Evolutionary conservation across 352 stramenopile species (phyloP), one percentile per base, ranked within the genome.

Genomic region (Pythium apleroticum): DNA sequence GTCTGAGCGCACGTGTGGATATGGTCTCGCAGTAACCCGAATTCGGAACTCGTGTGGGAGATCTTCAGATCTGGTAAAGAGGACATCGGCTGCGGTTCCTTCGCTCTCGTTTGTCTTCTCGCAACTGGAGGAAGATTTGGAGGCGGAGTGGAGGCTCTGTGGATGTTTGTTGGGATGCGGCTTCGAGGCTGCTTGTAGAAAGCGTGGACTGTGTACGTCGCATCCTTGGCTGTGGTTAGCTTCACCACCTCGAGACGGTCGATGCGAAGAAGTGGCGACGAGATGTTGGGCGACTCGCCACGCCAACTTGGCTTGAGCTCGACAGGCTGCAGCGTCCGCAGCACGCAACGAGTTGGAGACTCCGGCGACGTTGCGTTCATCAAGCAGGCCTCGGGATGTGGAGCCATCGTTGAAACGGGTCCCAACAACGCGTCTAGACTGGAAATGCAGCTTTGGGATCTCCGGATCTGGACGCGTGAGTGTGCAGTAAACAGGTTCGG

Each of bases 1-100:
- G 25, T 41, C 17, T 68, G 31, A 14, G 60, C 53, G 19, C 53
- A 68, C 20, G 61, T 45, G 39, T 68, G 61, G 4, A 68, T 14
- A 19, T 31, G 60, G 33, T 68, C 58, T 27, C 61, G 61, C 9
- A 61, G 33, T 24, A 54, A 45, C 12, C 43, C 52, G 31, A 62
- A 68, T 24, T 68, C 50, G 9, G 37, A 27, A n/a, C 56, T 22
- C 17, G 52, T 46, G 35, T 62, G 61, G 20, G 25, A 17, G 4
- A 68, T 33, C 30, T 54, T 35, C 7, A 64, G 28, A n/a, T 64
- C 57, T 3, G 45, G 46, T n/a, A 3, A 20, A 15, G 19, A 5
- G 30, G 22, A n/a, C 4, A 46, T 4, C 5, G 30, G 14, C 1
- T 28, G 3, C 0, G 52, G 24, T 22, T 6, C 5, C 5, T 10